Base-by-base conservation (phyloP, 192 early-diverging fungal genomes). In the Phlyctochytrium planicorne region DNA sequence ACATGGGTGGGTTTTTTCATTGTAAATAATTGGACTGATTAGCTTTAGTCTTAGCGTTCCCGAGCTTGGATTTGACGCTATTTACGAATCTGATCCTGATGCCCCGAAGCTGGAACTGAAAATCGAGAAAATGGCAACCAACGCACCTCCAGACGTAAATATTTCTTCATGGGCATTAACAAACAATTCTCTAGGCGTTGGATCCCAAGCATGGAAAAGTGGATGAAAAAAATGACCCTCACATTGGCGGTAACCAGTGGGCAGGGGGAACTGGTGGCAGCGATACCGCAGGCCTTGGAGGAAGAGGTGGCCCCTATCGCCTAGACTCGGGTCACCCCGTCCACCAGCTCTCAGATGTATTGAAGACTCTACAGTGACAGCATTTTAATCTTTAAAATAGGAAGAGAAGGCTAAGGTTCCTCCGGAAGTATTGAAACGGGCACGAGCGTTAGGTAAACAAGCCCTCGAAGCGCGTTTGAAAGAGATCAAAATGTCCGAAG, bases 401-500 rank as follows among this genome's bases (percentile, higher is more conserved):
- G 87, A 90, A 50, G 83, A 86, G 47, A 76, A 83, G 3, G 86
- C 67, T 35, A 63, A 76, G 4, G 80, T 82, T 10, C 77, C 80
- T 33, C 59, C 75, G 27, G 40, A 79, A 20, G 66, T 82, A 52
- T 50, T 67, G 12, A 62, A 72, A 27, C 76, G 76, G 1, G 77
- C 78, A 60, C 70, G 75, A 33, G 85, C 89, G 70, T 81, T 92
- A 87, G 89, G 90, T 24, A 80, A 88, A 33, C 74, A 86, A 67
- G 86, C 88, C 1, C 84, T 92, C 77, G 72, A 76, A 55, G 85
- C 89, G 65, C 82, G 86, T 14, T 64, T 89, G 20, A 69, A 75
- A 14, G 80, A 89, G 61, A 81, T 92, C 65, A 74, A 90, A 23
- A 92, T 92, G 91, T 88, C 80, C 17, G 76, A 86, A 4, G 78